Conservation (phyloP, 306 rosid species). For the Ormosia emarginata region DNA sequence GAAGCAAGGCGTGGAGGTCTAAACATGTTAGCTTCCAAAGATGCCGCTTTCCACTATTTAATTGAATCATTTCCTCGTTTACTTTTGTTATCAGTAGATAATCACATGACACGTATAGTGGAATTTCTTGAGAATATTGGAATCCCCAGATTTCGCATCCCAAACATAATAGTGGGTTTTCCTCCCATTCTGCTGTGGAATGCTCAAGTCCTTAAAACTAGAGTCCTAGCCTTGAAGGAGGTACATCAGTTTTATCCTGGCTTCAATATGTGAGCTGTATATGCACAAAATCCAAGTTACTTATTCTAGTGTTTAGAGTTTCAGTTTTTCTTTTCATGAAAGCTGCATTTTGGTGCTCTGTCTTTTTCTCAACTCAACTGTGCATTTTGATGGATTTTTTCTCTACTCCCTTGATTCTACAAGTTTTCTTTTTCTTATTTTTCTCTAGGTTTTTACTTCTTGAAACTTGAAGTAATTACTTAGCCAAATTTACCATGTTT, state of each 20-base stretch:
- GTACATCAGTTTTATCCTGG: constrained; percentile 25
- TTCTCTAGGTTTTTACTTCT: neutral
- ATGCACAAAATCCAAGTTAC: neutral
- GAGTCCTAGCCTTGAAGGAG: constrained; percentile 64
- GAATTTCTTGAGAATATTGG: constrained; percentile 60
- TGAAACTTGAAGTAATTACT: neutral
- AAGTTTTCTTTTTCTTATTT: neutral
- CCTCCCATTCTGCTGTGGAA: constrained; percentile 65
- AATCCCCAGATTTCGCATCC: constrained; percentile 39
- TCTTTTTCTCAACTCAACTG: neutral
- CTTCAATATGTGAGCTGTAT: neutral
- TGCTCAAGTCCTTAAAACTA: constrained; percentile 43
- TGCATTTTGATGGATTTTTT: neutral
- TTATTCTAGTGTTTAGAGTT: neutral
- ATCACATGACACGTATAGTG: constrained; percentile 43
- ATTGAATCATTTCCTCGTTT: constrained; percentile 76
- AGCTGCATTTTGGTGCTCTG: neutral
- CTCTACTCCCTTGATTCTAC: neutral
- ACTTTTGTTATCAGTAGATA: constrained; percentile 53
- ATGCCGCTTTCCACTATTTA: constrained; percentile 49
- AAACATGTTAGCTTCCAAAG: constrained; percentile 45
- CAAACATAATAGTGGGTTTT: constrained; percentile 50
- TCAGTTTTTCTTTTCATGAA: neutral
- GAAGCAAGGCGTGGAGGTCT: constrained; percentile 88
- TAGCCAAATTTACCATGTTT: neutral